Percentiles rank a stretch among this genome's conserved stretches.
These are phyloP conservation scores for Drechmeria coniospora DNA, from an alignment of 2,329 filamentous ascomycete genomes.

Conservation along the genomic window DNA sequence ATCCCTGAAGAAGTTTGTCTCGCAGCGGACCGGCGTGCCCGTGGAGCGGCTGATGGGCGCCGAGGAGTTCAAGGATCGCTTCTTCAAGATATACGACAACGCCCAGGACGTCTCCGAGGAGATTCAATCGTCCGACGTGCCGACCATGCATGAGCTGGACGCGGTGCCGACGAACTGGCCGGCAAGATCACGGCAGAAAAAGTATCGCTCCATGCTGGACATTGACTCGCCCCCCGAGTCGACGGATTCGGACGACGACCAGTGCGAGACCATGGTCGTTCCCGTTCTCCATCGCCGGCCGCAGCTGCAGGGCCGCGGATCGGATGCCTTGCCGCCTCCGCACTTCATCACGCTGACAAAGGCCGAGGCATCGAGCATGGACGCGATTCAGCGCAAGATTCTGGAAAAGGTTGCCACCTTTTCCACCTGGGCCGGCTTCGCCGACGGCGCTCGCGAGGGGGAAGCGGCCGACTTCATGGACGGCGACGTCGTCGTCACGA, in stretches of 20 bases:
- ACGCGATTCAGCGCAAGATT: constrained; percentile 65
- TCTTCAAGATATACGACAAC: constrained; percentile 79
- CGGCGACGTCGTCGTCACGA: constrained; percentile 54
- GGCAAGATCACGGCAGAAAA: constrained; percentile 29
- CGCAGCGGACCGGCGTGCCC: constrained; percentile 50
- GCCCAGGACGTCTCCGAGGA: constrained; percentile 51
- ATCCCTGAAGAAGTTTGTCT: constrained; percentile 52
- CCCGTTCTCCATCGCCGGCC: constrained; percentile 50
- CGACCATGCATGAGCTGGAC: constrained; percentile 64
- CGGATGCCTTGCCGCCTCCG: constrained; percentile 27
- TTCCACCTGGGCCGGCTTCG: constrained; percentile 53
- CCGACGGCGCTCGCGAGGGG: constrained; percentile 27
- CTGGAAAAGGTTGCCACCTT: constrained; percentile 61
- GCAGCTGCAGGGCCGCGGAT: constrained; percentile 13
- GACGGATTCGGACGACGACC: constrained; percentile 42
- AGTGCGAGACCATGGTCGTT: constrained; percentile 52
- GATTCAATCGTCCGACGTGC: constrained; percentile 50
- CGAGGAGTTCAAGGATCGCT: constrained; percentile 69
- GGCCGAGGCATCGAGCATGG: constrained; percentile 51
- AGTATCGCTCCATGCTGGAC: constrained; percentile 35
- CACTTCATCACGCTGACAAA: constrained; percentile 63
- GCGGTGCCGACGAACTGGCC: constrained; percentile 64
- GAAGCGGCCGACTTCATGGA: constrained; percentile 40
- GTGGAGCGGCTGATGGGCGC: constrained; percentile 55
- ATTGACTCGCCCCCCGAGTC: constrained; percentile 25